Evolutionary conservation across 352 stramenopile genomes (phyloP), one percentile per base, ranked within the genome.

Genomic region (Globisporangium camurandrum): DNA sequence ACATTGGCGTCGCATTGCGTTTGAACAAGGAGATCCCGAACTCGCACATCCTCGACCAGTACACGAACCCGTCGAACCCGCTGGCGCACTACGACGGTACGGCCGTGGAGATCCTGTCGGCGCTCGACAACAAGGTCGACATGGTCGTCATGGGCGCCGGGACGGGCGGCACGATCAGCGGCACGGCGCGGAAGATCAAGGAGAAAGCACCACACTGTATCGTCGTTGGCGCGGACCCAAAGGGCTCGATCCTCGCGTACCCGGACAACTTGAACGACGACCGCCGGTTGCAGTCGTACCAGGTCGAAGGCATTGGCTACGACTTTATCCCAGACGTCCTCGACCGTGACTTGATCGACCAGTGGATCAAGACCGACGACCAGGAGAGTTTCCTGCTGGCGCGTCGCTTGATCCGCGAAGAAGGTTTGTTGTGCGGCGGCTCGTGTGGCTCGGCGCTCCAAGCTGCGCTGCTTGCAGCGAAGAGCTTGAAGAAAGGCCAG

Each of bases 271-370:
- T 98, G 43, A 98, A 98, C 67, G 90, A 98, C 65, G 75, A 87
- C 47, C 84, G 95, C 56, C 70, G 87, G 1, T 66, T 97, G 23
- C 60, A 84, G 42, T 47, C 83, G 16, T 98, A 98, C 70, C 76
- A 89, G 62, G 93, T 98, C 12, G 93, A 98, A 66, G 95, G 95
- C 7, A 98, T 98, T 52, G 93, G 95, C 37, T 98, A 98, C 66
- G 95, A 98, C 57, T 98, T 98, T 55, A 95, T 98, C 37, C 95
- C 95, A 7, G 68, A 90, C 11, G 95, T 98, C 20, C 75, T 98
- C 19, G 85, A 98, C 63, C 84, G 93, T 26, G 72, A 54, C 3
- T 65, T 98, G 8, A 76, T 98, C 2, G 92, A 98, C 64, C 46
- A 71, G 39, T 98, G 95, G 95, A 78, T 96, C 51, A 98, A 98